phyloP scores from a whole-genome alignment of 192 early-diverging fungal species.

The Geranomyces michiganensis region DNA sequence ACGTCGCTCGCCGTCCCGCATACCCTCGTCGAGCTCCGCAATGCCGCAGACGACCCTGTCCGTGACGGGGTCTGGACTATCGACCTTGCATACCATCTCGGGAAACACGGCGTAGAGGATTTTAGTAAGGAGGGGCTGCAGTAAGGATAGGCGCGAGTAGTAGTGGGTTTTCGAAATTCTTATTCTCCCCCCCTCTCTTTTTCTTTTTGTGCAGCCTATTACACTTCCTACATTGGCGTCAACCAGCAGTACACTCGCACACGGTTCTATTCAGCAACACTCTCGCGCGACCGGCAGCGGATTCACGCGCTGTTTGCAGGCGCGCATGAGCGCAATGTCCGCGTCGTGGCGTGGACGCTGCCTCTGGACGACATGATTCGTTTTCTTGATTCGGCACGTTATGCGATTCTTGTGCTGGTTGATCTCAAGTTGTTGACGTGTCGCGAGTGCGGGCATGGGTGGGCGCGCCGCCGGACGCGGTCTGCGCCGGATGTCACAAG shows the following conservation, averaged over 20 bases:
- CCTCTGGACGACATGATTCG: slow-evolving; percentile 82
- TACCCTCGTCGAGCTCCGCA: slow-evolving; percentile 29
- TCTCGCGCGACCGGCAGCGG: slow-evolving; percentile 71
- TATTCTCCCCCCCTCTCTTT: background rate
- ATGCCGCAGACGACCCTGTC: slow-evolving; percentile 39
- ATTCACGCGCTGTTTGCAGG: slow-evolving; percentile 77
- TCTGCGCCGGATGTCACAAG: too few species aligned
- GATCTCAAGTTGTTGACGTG: slow-evolving; percentile 67
- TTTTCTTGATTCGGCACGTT: slow-evolving; percentile 75
- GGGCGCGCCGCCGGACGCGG: background rate
- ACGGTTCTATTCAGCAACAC: slow-evolving; percentile 70
- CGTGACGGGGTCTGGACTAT: slow-evolving; percentile 81
- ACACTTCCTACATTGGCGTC: slow-evolving; percentile 83
- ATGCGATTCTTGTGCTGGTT: slow-evolving; percentile 78
- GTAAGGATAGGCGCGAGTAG: too few species aligned
- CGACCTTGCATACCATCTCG: slow-evolving; percentile 79
- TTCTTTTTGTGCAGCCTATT: slow-evolving; percentile 62
- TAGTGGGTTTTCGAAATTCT: too few species aligned
- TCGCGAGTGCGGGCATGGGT: slow-evolving; percentile 53
- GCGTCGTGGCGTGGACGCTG: slow-evolving; percentile 74
- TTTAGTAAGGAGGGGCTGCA: slow-evolving; percentile 61
- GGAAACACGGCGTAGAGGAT: slow-evolving; percentile 70
- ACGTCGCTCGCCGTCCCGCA: slow-evolving; percentile 34
- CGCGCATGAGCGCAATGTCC: slow-evolving; percentile 69
- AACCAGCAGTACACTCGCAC: slow-evolving; percentile 71